Evolutionary conservation across 2,329 filamentous ascomycete species (phyloP), one percentile per base, ranked within the genome.

Genomic region (Hortaea werneckii): DNA sequence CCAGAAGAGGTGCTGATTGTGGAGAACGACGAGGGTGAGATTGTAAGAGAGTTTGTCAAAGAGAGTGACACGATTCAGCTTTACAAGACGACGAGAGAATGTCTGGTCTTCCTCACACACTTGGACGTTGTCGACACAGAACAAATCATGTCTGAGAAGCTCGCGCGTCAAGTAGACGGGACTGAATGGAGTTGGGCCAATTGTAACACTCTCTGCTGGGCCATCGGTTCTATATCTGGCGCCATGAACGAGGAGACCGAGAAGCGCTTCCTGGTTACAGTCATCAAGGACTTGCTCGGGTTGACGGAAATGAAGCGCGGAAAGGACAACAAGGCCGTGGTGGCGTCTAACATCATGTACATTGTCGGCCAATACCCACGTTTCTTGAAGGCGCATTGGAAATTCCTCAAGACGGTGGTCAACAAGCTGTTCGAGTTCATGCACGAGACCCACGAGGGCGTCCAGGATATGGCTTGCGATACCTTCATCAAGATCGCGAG

Each of bases 401-500:
- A 98, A 67, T 98, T 98, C 71, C 74, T 98, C 46, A 98, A 98
- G 80, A 98, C 92, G 2, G 92, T 98, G 12, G 92, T 98, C 61
- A 98, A 98, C 72, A 98, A 98, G 73, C 78, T 98, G 5, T 98
- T 98, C 61, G 92, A 98, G 71, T 98, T 98, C 64, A 98, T 98
- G 92, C 92, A 98, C 66, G 92, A 98, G 68, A 96, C 92, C 1
- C 92, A 98, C 61, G 92, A 98, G 73, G 92, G 86, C 82, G 92
- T 98, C 27, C 94, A 98, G 69, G 92, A 98, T 69, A 98, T 98
- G 94, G 92, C 92, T 60, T 98, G 92, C 65, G 94, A 98, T 68
- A 98, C 92, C 0, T 98, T 98, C 61, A 98, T 98, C 70, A 98
- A 98, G 75, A 98, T 98, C 64, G 94, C 92, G 27, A 90, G 94